These are phyloP conservation scores for Termitomyces sp. DNA, from an alignment of 768 basidiomycete genomes.

Conservation along the genomic window DNA sequence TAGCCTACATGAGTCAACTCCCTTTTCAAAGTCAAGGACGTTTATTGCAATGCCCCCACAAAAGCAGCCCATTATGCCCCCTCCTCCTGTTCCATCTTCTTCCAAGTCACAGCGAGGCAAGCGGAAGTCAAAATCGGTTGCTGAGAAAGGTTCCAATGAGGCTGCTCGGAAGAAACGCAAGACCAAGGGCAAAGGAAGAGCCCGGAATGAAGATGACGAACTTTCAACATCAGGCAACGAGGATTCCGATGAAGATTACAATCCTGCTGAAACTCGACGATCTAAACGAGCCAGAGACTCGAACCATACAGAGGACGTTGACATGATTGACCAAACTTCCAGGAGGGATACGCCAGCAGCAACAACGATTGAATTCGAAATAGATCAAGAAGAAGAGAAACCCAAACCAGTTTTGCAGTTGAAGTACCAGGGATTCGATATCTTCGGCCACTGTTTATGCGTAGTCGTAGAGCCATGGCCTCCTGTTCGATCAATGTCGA, in stretches of 20 bases:
- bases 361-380: constrained; percentile 42
- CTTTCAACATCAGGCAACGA: constrained; percentile 21
- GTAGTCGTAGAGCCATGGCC: constrained; percentile 85
- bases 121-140: constrained; percentile 16
- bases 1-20: not conserved
- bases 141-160: constrained; percentile 7
- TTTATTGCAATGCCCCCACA: constrained; percentile 34
- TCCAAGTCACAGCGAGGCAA: constrained; percentile 22
- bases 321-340: constrained; percentile 7
- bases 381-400: constrained; percentile 71
- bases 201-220: constrained; percentile 22
- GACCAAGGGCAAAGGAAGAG: constrained; percentile 36
- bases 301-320: constrained; percentile 28
- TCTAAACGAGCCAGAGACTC: constrained; percentile 10
- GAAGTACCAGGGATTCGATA: constrained; percentile 67
- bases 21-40: constrained; percentile 33
- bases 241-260: constrained; percentile 6
- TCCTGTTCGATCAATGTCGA: constrained; percentile 38
- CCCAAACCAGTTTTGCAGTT: constrained; percentile 69
- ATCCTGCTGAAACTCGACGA: constrained; percentile 7
- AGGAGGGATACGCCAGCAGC: not conserved
- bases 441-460: constrained; percentile 73
- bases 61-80: constrained; percentile 20
- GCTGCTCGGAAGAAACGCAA: constrained; percentile 33
- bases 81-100: constrained; percentile 18